Base-by-base conservation (phyloP, 768 basidiomycete genomes). In the Candolleomyces efflorescens region DNA sequence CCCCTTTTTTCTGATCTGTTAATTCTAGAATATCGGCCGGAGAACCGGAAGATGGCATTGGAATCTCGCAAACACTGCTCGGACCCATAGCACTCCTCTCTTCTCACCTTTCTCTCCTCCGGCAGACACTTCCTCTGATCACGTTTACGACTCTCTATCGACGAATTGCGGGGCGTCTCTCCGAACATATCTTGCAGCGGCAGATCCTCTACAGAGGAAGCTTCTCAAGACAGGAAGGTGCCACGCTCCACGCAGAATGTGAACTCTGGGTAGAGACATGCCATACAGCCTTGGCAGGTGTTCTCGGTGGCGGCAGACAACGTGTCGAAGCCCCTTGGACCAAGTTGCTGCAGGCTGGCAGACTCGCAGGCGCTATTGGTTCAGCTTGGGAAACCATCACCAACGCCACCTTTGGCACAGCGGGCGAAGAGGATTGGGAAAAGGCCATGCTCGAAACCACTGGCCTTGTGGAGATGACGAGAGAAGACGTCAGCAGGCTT, bases 261-360 rank as follows among this genome's bases (percentile, higher is more conserved):
- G 81, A 86, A 65, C 78, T 92, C 49, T 94, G 94, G 94, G 78
- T 87, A 5, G 89, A 92, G 71, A 88, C 90, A 6, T 90, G 86
- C 58, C 81, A 83, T 24, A 71, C 75, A 20, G 87, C 84, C 2
- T 71, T 93, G 39, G 73, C 69, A 45, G 79, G 73, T 11, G 68
- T 70, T 39, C 71, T 80, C 41, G 73, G 71, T 22, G 80, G 78
- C 56, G 79, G 75, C 49, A 78, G 68, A 63, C 74, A 70, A 53
- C 80, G 84, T 17, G 79, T 87, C 1, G 87, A 89, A 66, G 81
- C 80, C 0, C 90, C 92, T 3, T 96, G 95, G 94, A 73, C 80
- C 51, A 78, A 78, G 55, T 74, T 95, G 38, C 67, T 89, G 17
- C 85, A 88, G 56, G 87, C 89, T 1, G 88, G 83, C 17, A 80